Percentiles rank a stretch among this genome's conserved stretches.
Evolutionary conservation across 2,329 filamentous ascomycete genomes (phyloP).

Genomic region (Arthroderma sp.): DNA sequence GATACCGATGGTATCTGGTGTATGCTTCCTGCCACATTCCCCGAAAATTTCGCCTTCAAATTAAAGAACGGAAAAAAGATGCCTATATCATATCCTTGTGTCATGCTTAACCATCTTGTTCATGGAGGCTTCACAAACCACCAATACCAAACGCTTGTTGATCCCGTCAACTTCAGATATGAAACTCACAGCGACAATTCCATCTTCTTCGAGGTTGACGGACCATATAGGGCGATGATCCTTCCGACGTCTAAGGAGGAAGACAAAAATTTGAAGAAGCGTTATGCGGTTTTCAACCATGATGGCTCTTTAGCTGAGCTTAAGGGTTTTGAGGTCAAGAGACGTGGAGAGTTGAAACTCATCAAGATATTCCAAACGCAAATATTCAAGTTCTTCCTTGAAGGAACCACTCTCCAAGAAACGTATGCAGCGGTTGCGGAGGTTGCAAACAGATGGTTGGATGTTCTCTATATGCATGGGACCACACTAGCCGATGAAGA

Average conservation of each 20-base stretch:
- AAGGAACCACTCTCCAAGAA: constrained; percentile 73
- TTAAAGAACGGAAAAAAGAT: constrained; percentile 93
- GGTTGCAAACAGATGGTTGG: constrained; percentile 91
- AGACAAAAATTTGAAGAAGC: constrained; percentile 98
- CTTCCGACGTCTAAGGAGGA: constrained; percentile 95
- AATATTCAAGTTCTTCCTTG: constrained; percentile 98
- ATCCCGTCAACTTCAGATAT: constrained; percentile 70
- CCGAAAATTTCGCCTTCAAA: constrained; percentile 90
- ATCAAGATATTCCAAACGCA: constrained; percentile 99
- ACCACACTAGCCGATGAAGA: constrained; percentile 88
- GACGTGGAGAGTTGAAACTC: constrained; percentile 91
- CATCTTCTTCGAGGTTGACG: constrained; percentile 98
- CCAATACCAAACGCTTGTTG: constrained; percentile 83
- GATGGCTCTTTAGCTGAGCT: constrained; percentile 89
- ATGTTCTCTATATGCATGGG: constrained; percentile 81
- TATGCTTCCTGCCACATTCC: constrained; percentile 90
- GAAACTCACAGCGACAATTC: constrained; percentile 97
- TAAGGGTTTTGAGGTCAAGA: constrained; percentile 96
- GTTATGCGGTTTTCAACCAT: constrained; percentile 97
- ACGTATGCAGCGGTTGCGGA: constrained; percentile 87
- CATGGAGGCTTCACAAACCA: constrained; percentile 93
- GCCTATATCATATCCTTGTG: constrained; percentile 92
- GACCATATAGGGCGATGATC: constrained; percentile 95
- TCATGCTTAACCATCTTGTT: constrained; percentile 97
- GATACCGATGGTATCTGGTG: constrained; percentile 99